Base-by-base conservation (phyloP, 2,329 filamentous ascomycete genomes). In the Ceratocystis diversiconidia region DNA sequence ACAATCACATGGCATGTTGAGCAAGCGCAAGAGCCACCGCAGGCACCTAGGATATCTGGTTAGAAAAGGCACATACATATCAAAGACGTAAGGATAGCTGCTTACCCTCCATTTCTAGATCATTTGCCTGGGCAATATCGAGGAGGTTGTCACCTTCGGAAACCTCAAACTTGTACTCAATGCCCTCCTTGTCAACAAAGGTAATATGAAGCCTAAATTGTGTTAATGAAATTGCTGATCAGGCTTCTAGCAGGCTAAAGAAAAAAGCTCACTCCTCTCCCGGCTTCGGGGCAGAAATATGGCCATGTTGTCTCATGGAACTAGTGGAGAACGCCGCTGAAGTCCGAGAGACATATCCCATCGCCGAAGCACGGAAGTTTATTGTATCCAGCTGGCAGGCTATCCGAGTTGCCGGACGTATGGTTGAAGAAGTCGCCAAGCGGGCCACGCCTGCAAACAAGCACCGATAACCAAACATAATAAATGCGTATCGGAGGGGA, bases 1-100 rank as follows among this genome's bases (percentile, higher is more conserved):
- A 96, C 88, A 68, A 96, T 91, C 66, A 95, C 87, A 76, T 96
- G 91, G 78, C 91, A 96, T 5, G 91, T 96, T 66, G 89, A 94
- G 78, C 91, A 96, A 65, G 91, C 91, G 76, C 91, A 96, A 43
- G 89, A 94, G 25, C 91, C 94, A 70, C 94, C 94, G 73, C 94
- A 99, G 12, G 94, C 94, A 68, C 94, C 85, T 71, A 46, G 19
- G 41, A 6, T 19, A 6, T 10, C 5, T 6, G 55, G 61, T 50
- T 30, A 63, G 19, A 19, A 41, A 50, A 15, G 22, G 1, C 22
- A 5, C 19, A 25, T 25, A n/a, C 52, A 62, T 32, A 25, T 19
- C 12, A 19, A 8, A 19, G 50, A 22, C 65, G 57, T 50, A 62
- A 48, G 25, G 63, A n/a, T 32, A 15, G n/a, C 10, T 62, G 71